phyloP scores from a whole-genome alignment of 2,329 filamentous ascomycete species.

The Chaetoscypha palmicola region DNA sequence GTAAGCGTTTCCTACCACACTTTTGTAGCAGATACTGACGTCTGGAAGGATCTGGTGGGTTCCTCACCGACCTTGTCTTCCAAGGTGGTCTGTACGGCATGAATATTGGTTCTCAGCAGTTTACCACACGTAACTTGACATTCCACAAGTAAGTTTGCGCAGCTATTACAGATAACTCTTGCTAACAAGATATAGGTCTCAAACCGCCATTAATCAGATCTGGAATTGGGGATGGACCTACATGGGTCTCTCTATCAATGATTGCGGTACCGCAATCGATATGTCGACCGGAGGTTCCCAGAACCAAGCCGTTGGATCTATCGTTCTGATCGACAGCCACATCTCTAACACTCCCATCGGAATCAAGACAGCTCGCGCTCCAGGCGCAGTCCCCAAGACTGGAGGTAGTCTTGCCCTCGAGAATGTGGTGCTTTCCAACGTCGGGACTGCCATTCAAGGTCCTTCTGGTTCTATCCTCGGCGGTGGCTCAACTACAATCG shows the following conservation, averaged over 20 bases:
- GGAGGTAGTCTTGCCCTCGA: slow-evolving; percentile 77
- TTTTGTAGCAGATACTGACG: slow-evolving; percentile 25
- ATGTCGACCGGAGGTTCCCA: slow-evolving; percentile 38
- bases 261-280: slow-evolving; percentile 46
- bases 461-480: slow-evolving; percentile 48
- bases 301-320: slow-evolving; percentile 45
- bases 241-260: slow-evolving; percentile 43
- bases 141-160: slow-evolving; percentile 37
- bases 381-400: slow-evolving; percentile 49
- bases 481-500: slow-evolving; percentile 54
- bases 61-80: slow-evolving; percentile 53
- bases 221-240: slow-evolving; percentile 58
- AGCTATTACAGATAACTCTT: slow-evolving; percentile 48
- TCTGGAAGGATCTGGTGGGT: slow-evolving; percentile 52
- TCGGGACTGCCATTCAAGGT: slow-evolving; percentile 57
- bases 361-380: slow-evolving; percentile 42
- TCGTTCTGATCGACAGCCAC: slow-evolving; percentile 48
- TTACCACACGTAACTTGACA: slow-evolving; percentile 49
- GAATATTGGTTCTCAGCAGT: slow-evolving; percentile 59
- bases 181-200: slow-evolving; percentile 46
- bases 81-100: slow-evolving; percentile 54
- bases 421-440: slow-evolving; percentile 72
- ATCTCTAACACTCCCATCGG: slow-evolving; percentile 45
- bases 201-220: slow-evolving; percentile 48
- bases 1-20: slow-evolving; percentile 32